Base-by-base conservation (phyloP, 495 filamentous ascomycete species). In the Podospora australis region DNA sequence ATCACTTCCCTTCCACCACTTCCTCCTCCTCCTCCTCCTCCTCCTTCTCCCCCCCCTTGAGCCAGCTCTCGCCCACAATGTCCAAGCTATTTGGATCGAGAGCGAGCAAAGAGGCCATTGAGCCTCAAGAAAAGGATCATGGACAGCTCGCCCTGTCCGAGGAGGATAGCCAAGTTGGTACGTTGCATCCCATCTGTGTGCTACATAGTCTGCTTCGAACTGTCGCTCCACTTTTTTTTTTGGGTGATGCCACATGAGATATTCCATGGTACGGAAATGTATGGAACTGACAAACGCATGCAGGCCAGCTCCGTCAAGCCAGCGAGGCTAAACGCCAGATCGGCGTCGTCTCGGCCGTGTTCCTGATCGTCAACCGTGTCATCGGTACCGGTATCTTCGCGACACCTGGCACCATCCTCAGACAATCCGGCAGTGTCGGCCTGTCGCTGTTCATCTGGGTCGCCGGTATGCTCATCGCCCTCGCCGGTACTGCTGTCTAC, bases 321-420 rank as follows among this genome's bases (percentile, higher is more conserved):
- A 55, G 55, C 22, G 59, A 68, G 19, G 57, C 56, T 20, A 68
- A 69, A 36, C 59, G 68, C 13, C 58, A 63, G 34, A 63, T 71
- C 34, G 66, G 66, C 44, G 43, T 65, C 42, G 51, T 56, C 8
- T 64, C 65, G 2, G 68, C 68, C 40, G 52, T 55, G 13, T 67
- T 71, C 50, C 58, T 71, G 14, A 68, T 72, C 39, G 65, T 71
- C 57, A 74, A 74, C n/a, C 81, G 83, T 1, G 80, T 90, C 6
- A 82, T 90, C 45, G 86, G 86, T 0, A 83, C 78, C 47, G 86
- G 85, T n/a, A 85, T 90, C 55, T 90, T 88, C 58, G 81, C 84
- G 1, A 87, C 82, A 0, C 85, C 84, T 0, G 82, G 83, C 16
- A 70, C 77, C 11, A 86, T 90, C 50, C 69, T 82, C 8, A 68